Evolutionary conservation across 768 basidiomycete species (phyloP).

Genomic region (Boletus pseudopeckii): DNA sequence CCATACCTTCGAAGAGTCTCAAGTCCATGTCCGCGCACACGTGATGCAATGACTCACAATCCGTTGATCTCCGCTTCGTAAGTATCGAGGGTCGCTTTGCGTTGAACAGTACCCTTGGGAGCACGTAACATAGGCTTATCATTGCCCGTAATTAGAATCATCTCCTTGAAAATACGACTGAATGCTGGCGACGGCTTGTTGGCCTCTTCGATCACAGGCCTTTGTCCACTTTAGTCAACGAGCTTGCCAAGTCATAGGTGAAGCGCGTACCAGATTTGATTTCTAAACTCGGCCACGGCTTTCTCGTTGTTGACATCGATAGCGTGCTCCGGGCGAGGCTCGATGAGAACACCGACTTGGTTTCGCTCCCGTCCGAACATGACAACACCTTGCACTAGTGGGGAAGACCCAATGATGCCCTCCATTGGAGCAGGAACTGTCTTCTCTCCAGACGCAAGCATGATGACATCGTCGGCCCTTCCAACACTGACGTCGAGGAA

Average conservation of each 20-base stretch:
- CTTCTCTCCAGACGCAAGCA: conserved; percentile 21
- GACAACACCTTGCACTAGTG: conserved; percentile 21
- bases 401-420: conserved; percentile 20
- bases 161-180: conserved; percentile 48
- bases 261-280: conserved; percentile 29
- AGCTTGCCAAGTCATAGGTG: neutral
- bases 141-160: conserved; percentile 44
- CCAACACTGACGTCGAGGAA: conserved; percentile 16
- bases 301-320: conserved; percentile 24
- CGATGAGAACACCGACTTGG: conserved; percentile 32
- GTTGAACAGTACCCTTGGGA: conserved; percentile 44
- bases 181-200: conserved; percentile 40
- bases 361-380: conserved; percentile 35
- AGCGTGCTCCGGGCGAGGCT: conserved; percentile 13
- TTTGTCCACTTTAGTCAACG: conserved; percentile 8
- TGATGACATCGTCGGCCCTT: conserved; percentile 37
- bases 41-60: conserved; percentile 30
- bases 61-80: conserved; percentile 47
- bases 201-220: conserved; percentile 42
- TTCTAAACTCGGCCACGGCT: conserved; percentile 28
- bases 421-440: conserved; percentile 30
- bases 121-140: conserved; percentile 44
- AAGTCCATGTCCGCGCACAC: neutral
- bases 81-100: conserved; percentile 35
- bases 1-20: conserved; percentile 25